Percentiles rank a stretch among this genome's conserved stretches.
Conservation (phyloP, 345 rosid genomes). For the Excoecaria cochinchinensis region DNA sequence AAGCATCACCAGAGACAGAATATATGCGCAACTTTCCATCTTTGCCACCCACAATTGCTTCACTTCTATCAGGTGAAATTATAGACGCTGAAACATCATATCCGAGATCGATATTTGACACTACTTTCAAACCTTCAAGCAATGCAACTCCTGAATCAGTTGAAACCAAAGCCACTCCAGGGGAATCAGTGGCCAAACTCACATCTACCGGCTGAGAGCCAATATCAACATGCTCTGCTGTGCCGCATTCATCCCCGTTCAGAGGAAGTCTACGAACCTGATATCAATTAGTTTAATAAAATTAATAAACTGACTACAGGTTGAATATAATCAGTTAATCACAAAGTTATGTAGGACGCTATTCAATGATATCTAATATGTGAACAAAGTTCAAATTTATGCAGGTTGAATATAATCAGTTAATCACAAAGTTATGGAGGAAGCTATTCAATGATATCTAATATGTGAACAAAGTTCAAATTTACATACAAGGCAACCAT, state of each 20-base stretch:
- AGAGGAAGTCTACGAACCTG: constrained; percentile 71
- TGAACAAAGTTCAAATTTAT: too few species aligned
- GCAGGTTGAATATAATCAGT: neutral
- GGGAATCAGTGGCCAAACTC: constrained; percentile 63
- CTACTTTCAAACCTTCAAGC: constrained; percentile 60
- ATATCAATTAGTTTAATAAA: constrained; percentile 1
- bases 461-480: too few species aligned
- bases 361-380: neutral
- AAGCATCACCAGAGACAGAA: constrained; percentile 58
- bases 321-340: too few species aligned
- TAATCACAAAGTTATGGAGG: neutral
- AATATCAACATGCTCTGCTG: constrained; percentile 58
- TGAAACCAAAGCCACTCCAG: constrained; percentile 65
- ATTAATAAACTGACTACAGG: neutral
- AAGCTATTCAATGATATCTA: neutral
- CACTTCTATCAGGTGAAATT: constrained; percentile 83
- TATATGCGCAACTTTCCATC: constrained; percentile 81
- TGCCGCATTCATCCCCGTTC: constrained; percentile 62
- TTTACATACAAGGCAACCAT: neutral
- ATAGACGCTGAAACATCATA: constrained; percentile 76
- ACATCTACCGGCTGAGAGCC: constrained; percentile 85
- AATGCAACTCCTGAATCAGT: constrained; percentile 76
- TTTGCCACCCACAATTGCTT: constrained; percentile 79
- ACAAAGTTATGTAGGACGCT: neutral
- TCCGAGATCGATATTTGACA: constrained; percentile 68